A percentile compares a stretch with the other conserved stretches of the same genome.
Evolutionary conservation across 176 grass and related monocot genomes (phyloP).

Genomic region (Oryza nivara): DNA sequence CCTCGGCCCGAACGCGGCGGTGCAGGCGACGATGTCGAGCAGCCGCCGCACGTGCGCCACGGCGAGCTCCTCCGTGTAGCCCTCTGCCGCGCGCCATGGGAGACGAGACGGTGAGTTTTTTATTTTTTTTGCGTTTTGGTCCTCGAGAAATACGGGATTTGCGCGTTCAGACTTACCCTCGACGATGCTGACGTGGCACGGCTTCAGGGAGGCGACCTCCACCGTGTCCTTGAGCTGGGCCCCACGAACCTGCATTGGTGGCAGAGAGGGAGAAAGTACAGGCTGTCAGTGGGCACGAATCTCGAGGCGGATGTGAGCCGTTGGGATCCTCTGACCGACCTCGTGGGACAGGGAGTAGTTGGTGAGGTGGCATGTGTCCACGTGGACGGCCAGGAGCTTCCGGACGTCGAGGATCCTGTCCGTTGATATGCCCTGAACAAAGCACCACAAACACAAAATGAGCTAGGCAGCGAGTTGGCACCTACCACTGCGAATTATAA

Average conservation of each 20-base stretch:
- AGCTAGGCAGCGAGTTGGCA: not conserved
- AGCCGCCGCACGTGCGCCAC: slow-evolving; percentile 76
- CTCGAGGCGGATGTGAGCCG: not conserved
- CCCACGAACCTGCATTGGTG: slow-evolving; percentile 63
- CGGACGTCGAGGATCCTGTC: slow-evolving; percentile 80
- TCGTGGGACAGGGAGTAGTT: slow-evolving; percentile 84
- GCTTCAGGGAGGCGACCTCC: slow-evolving; percentile 75
- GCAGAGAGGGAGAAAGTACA: not conserved
- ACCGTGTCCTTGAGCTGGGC: slow-evolving; percentile 73
- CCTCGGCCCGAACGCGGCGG: slow-evolving; percentile 66
- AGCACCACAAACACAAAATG: not conserved
- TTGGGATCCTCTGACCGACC: slow-evolving; percentile 17
- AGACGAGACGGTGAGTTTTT: not conserved
- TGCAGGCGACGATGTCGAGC: slow-evolving; percentile 90
- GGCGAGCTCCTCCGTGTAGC: slow-evolving; percentile 92
- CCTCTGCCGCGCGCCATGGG: slow-evolving; percentile 66
- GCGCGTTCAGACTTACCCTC: slow-evolving; percentile 53
- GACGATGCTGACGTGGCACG: slow-evolving; percentile 76
- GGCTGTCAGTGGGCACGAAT: slow-evolving; percentile 1
- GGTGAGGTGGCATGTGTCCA: slow-evolving; percentile 89
- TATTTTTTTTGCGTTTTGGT: not conserved
- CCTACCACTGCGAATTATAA: too few relatives aligned
- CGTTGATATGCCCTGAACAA: slow-evolving; percentile 81
- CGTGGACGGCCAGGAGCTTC: slow-evolving; percentile 85
- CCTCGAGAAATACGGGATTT: not conserved